Base-by-base conservation (phyloP, 345 rosid genomes). In the Geranium brycei region DNA sequence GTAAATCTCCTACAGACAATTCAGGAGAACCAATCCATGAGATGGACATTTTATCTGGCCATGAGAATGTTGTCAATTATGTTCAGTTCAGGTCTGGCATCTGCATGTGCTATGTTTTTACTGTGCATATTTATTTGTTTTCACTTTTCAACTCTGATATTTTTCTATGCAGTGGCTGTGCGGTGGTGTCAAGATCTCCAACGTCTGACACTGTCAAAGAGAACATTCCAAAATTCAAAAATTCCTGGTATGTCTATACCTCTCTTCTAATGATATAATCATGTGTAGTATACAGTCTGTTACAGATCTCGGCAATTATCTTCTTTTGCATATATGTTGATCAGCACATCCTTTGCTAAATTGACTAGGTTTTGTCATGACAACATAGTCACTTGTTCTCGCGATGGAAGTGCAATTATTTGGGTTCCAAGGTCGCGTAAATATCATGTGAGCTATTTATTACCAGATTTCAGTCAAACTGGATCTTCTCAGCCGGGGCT, bases 361-460 rank as follows among this genome's bases (percentile, higher is more conserved):
- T 60, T 47, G 53, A 47, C 12, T 78, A 93, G 99, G 99, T 88
- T 85, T 74, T 88, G 91, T 73, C 97, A 88, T 70, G 96, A 90
- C 81, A 85, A 85, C 82, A 90, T 93, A 53, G 97, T 93, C 64
- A 93, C 99, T 28, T 93, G 99, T 71, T 93, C 99, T 78, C 95
- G 97, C 68, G 99, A 93, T 78, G 99, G 99, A 62, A 93, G 99
- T 84, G 99, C 99, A 81, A 93, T 90, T 65, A 93, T 93, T 63
- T 93, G 97, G 97, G 88, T 83, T 69, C 95, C 96, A 64, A 83
- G 81, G 77, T 82, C 91, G 61, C 99, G 96, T 64, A 84, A 88
- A 85, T 84, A 79, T 66, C 82, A 90, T 83, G 99, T 90, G 76
- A 82, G 88, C 77, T 65, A 18, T 17, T 35, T 61, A 47, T 6